phyloP scores from a whole-genome alignment of 2,329 filamentous ascomycete genomes.

The Dactylella cylindrospora region DNA sequence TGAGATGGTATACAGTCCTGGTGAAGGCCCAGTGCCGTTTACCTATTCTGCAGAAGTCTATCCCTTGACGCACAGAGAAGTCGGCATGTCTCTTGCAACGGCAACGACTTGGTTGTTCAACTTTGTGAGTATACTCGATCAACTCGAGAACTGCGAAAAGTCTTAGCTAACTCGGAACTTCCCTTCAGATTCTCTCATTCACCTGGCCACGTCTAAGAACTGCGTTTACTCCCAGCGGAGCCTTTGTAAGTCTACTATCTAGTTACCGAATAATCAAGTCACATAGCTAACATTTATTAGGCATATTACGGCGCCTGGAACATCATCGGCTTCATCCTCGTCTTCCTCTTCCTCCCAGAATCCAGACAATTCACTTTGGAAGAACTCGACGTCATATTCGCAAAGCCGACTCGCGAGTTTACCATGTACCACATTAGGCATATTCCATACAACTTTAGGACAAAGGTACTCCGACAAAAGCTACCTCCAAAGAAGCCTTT shows the following conservation, averaged over 20 bases:
- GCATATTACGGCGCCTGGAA: slow-evolving; percentile 58
- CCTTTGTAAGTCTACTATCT: slow-evolving; percentile 51
- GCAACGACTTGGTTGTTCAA: slow-evolving; percentile 58
- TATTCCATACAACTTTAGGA: slow-evolving; percentile 16
- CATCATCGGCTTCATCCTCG: slow-evolving; percentile 55
- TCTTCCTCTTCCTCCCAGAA: slow-evolving; percentile 55
- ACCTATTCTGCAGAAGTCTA: slow-evolving; percentile 69
- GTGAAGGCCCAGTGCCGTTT: slow-evolving; percentile 66
- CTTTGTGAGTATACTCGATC: slow-evolving; percentile 18
- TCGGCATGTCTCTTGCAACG: slow-evolving; percentile 64
- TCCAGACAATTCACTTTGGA: slow-evolving; percentile 56
- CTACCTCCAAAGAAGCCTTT: slow-evolving; percentile 22
- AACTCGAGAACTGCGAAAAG: no score
- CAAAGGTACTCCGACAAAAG: slow-evolving; percentile 16
- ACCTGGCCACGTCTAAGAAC: slow-evolving; percentile 57
- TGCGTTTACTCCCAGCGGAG: slow-evolving; percentile 56
- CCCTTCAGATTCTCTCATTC: slow-evolving; percentile 50
- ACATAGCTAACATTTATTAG: slow-evolving; percentile 1
- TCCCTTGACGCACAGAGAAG: slow-evolving; percentile 63
- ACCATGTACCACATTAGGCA: slow-evolving; percentile 20
- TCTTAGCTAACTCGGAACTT: slow-evolving; percentile 49
- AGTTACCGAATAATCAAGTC: background rate
- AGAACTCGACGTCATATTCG: slow-evolving; percentile 54
- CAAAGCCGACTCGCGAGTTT: slow-evolving; percentile 14
- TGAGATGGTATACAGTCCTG: slow-evolving; percentile 60